Percentiles rank a stretch among this genome's conserved stretches.
phyloP scores from a whole-genome alignment of 371 early-diverging fungal species.

The Mortierella sp. region DNA sequence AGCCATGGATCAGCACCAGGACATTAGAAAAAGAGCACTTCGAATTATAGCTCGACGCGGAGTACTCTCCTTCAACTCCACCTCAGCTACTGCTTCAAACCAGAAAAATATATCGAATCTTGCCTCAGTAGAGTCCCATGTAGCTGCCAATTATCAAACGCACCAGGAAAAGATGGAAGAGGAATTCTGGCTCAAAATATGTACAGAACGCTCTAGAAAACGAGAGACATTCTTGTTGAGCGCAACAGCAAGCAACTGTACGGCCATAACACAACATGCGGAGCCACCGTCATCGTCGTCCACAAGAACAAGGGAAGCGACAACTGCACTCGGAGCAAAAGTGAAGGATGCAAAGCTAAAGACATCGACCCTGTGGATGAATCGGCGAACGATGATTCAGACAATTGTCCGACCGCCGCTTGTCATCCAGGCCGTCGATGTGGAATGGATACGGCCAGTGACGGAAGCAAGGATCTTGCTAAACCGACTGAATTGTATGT shows the following conservation, averaged over 20 bases:
- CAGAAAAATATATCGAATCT: background rate
- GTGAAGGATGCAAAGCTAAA: slow-evolving; percentile 7
- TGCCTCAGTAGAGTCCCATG: no score
- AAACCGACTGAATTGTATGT: background rate
- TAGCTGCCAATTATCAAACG: slow-evolving; percentile 14
- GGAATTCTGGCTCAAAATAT: slow-evolving; percentile 31
- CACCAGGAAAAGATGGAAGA: slow-evolving; percentile 34
- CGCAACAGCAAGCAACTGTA: background rate
- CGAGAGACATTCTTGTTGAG: slow-evolving; percentile 11
- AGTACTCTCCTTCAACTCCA: slow-evolving; percentile 15
- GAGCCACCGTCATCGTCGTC: background rate
- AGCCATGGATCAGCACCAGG: slow-evolving; percentile 2
- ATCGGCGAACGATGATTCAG: slow-evolving; percentile 9
- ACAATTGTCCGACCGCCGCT: slow-evolving; percentile 31
- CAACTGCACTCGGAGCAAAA: no score
- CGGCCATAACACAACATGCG: background rate
- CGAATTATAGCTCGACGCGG: slow-evolving; percentile 33
- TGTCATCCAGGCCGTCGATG: slow-evolving; percentile 16
- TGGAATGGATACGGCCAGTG: slow-evolving; percentile 23
- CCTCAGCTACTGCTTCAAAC: background rate
- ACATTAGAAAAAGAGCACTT: slow-evolving; percentile 23
- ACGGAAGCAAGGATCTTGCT: slow-evolving; percentile 25
- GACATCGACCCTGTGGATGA: slow-evolving; percentile 7
- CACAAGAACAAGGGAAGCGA: background rate
- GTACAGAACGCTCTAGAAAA: background rate